Percentiles rank a stretch among this genome's conserved stretches.
Evolutionary conservation across 1,139 yeast species (phyloP).

Genomic region (Nakaseomyces uthaithaninus): DNA sequence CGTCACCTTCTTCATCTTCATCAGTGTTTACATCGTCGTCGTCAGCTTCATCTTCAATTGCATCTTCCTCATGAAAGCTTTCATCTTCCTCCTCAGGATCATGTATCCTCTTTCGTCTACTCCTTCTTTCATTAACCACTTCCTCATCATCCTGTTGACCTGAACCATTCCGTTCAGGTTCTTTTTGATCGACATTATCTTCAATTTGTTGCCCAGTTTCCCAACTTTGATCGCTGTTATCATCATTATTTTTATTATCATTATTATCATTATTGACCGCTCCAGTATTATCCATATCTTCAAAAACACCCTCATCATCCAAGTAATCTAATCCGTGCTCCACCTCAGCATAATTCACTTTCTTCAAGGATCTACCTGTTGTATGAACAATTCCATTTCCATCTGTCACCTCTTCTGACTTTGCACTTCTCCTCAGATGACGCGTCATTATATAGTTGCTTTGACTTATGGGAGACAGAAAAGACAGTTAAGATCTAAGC

Average conservation of each 20-base stretch:
- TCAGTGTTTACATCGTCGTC: constrained; percentile 33
- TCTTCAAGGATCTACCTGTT: constrained; percentile 26
- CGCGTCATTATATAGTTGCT: constrained; percentile 19
- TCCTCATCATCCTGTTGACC: constrained; percentile 22
- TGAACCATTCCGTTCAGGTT: constrained; percentile 12
- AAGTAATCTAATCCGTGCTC: constrained; percentile 30
- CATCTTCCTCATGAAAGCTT: constrained; percentile 29
- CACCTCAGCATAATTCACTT: constrained; percentile 32
- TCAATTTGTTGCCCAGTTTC: constrained; percentile 13
- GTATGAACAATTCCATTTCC: constrained; percentile 29
- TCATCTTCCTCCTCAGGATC: constrained; percentile 26
- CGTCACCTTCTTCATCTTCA: constrained; percentile 19
- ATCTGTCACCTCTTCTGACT: constrained; percentile 19
- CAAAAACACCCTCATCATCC: constrained; percentile 22
- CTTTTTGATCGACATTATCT: constrained; percentile 19
- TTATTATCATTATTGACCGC: constrained; percentile 22
- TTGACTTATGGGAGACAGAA: constrained; percentile 8
- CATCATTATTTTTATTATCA: constrained; percentile 13
- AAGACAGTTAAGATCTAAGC: constrained; percentile 13
- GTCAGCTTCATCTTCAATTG: constrained; percentile 17
- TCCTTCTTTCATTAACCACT: constrained; percentile 19
- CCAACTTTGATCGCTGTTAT: constrained; percentile 11
- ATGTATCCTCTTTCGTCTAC: constrained; percentile 22
- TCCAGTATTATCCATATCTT: constrained; percentile 11
- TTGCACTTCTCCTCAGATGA: constrained; percentile 18